Evolutionary conservation across 1,284 basidiomycete species (phyloP), one percentile per base, ranked within the genome.

Genomic region (Kwoniella shivajii): DNA sequence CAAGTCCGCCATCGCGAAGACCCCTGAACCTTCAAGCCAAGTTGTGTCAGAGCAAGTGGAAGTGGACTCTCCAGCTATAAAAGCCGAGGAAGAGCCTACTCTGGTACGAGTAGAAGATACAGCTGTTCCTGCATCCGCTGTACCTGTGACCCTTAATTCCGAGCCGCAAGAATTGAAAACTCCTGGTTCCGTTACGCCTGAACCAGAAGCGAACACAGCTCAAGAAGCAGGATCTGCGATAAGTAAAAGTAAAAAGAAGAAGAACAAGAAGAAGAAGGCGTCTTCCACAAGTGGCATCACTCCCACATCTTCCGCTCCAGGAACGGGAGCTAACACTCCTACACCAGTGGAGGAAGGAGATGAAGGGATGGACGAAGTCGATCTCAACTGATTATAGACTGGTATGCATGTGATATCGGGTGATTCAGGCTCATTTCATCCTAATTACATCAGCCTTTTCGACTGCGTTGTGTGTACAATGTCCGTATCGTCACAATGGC

Each of bases 291-390:
- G 45, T n/a, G 53, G 53, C 14, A 37, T 41, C 14, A 55, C 53
- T 1, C 53, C 53, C 14, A 31, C 27, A 13, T 50, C 51, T 24
- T 45, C 51, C 16, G 39, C 41, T 30, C 31, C 50, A 37, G 33
- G 46, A 30, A 41, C 51, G 13, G 39, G 24, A 16, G 16, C 39
- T n/a, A 42, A 38, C 18, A 38, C 54, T 9, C 41, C 33, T 16
- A 47, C 22, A 46, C 55, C 65, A 60, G 44, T 60, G 48, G 46
- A 59, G 48, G 48, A 58, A 55, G 56, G 56, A 39, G 61, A 59
- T 30, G 59, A 59, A 47, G 50, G 55, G 24, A 57, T 69, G 61
- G 67, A 69, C 27, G 66, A 69, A 39, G 60, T 69, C 39, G 65
- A 69, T 57, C 53, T 69, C 42, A 63, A 42, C 37, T 69, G 54